These are phyloP conservation scores for Chamaecrista fasciculata DNA, from an alignment of 306 rosid species.

Conservation along the genomic window DNA sequence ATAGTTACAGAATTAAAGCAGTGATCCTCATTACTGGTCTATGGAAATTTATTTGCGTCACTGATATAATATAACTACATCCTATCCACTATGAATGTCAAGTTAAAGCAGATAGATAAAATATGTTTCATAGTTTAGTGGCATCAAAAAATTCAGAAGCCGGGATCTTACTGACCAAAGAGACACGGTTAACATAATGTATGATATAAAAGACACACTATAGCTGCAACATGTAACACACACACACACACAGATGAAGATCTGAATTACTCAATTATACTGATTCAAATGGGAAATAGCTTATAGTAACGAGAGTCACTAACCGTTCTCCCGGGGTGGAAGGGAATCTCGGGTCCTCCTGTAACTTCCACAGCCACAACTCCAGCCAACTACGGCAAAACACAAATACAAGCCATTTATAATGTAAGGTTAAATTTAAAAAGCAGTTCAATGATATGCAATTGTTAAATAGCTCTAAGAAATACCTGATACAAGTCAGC, in stretches of 20 bases:
- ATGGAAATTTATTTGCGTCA: background rate
- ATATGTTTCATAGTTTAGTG: background rate
- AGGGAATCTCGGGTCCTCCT: conserved; percentile 65
- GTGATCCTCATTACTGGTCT: background rate
- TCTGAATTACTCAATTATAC: background rate
- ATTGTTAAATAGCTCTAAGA: background rate
- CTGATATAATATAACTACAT: background rate
- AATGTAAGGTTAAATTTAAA: background rate
- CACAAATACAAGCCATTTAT: background rate
- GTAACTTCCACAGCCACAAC: conserved; percentile 61
- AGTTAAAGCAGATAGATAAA: background rate
- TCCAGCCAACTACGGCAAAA: conserved; percentile 51
- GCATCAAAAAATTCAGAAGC: background rate
- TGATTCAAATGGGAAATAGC: background rate
- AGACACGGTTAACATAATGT: background rate
- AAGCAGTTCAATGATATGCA: background rate
- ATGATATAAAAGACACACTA: background rate
- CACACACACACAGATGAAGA: background rate
- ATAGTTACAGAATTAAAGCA: background rate
- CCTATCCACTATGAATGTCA: background rate
- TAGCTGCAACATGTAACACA: background rate
- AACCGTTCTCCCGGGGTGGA: conserved; percentile 62
- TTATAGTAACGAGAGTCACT: conserved; percentile 1
- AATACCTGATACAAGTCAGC: conserved; percentile 62
- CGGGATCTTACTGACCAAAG: background rate